phyloP scores from a whole-genome alignment of 306 rosid species.

The Begonia loranthoides region DNA sequence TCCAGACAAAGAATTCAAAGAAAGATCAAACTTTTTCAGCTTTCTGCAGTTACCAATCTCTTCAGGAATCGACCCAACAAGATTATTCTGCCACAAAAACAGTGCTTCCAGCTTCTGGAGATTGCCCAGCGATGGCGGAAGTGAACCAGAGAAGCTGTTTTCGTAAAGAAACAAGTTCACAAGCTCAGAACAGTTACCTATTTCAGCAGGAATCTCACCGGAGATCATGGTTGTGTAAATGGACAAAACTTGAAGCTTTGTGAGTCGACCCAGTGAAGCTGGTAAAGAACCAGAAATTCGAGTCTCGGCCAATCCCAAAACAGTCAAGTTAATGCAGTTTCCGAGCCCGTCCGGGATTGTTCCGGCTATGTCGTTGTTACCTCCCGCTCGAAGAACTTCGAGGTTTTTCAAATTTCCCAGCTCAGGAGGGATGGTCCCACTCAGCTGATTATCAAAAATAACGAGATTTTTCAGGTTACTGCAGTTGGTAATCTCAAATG shows the following conservation, averaged over 20 bases:
- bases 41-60: conserved; percentile 63
- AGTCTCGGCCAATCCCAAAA: conserved; percentile 71
- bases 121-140: conserved; percentile 57
- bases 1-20: conserved; percentile 66
- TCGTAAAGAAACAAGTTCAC: conserved; percentile 57
- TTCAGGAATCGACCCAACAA: conserved; percentile 48
- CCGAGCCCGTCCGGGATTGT: conserved; percentile 51
- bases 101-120: conserved; percentile 61
- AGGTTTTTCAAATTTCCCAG: conserved; percentile 41
- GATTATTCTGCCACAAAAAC: conserved; percentile 65
- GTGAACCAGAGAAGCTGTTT: conserved; percentile 52
- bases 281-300: conserved; percentile 61
- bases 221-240: conserved; percentile 63
- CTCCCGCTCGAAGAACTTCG: conserved; percentile 59
- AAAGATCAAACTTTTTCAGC: conserved; percentile 49
- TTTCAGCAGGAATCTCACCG: conserved; percentile 64
- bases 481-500: conserved; percentile 44
- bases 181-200: conserved; percentile 89
- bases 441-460: conserved; percentile 47
- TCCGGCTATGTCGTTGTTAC: conserved; percentile 56
- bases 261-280: conserved; percentile 47
- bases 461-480: conserved; percentile 35
- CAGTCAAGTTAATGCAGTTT: conserved; percentile 43
- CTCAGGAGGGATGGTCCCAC: conserved; percentile 40
- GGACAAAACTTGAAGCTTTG: conserved; percentile 48